These are phyloP conservation scores for Fusarium sp. DNA, from an alignment of 2,329 filamentous ascomycete genomes.

Conservation along the genomic window DNA sequence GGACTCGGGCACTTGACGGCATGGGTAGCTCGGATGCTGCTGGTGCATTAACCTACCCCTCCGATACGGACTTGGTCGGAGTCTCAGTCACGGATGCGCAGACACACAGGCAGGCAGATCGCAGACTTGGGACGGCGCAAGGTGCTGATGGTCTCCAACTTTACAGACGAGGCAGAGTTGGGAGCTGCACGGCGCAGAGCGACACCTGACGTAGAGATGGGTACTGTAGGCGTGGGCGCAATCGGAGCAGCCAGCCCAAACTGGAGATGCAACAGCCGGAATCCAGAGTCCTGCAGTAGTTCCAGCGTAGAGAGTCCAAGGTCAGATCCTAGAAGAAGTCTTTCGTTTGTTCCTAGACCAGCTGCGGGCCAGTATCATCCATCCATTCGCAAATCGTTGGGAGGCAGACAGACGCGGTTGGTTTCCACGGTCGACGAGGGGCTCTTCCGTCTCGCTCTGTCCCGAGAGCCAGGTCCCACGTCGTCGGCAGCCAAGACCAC, in stretches of 20 bases:
- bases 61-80: conserved; percentile 19
- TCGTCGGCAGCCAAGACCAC: conserved; percentile 19
- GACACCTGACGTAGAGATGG: conserved; percentile 9
- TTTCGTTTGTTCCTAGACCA: conserved; percentile 18
- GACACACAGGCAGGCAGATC: neutral
- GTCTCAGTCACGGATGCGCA: conserved; percentile 16
- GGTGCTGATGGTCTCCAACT: conserved; percentile 6
- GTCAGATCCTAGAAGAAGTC: conserved; percentile 14
- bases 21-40: conserved; percentile 26
- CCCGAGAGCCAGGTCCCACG: conserved; percentile 13
- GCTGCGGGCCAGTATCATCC: conserved; percentile 33
- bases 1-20: conserved; percentile 25
- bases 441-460: conserved; percentile 21
- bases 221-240: conserved; percentile 5
- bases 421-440: conserved; percentile 26
- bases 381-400: conserved; percentile 11
- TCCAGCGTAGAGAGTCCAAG: conserved; percentile 5
- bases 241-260: conserved; percentile 10
- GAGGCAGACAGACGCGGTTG: conserved; percentile 18
- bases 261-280: conserved; percentile 8
- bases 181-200: conserved; percentile 13
- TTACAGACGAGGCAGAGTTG: conserved; percentile 19
- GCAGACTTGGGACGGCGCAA: neutral
- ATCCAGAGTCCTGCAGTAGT: neutral
- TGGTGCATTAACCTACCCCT: conserved; percentile 25